Evolutionary conservation across 1,284 basidiomycete species (phyloP), one percentile per base, ranked within the genome.

Genomic region (Rhodofomes roseus): DNA sequence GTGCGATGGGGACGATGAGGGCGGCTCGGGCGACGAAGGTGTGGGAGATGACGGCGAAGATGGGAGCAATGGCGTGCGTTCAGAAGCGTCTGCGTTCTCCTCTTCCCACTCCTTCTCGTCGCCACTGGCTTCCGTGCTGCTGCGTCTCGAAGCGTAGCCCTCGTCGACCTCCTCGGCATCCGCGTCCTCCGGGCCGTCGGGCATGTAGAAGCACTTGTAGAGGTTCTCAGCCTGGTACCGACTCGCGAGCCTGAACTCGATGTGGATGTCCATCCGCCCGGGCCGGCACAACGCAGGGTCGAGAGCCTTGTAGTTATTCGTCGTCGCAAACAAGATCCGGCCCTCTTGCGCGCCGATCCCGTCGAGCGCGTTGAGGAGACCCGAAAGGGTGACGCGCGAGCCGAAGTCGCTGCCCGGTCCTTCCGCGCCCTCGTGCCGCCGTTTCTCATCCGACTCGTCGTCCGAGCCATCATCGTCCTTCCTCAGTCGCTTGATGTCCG

Each of bases 321-420:
- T 92, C 0, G 89, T 91, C 2, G 89, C 89, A 59, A 89, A 89
- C 2, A 92, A 77, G 51, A 92, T 81, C 0, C 90, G 83, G 12
- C 90, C 90, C 73, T 92, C 89, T 65, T 87, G 86, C 1, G 89
- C 88, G 9, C 81, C 85, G 55, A 91, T 83, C 34, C 90, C 90
- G 63, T 92, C 90, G 16, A 92, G 81, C 9, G 87, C 86, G 55
- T 89, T 89, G 14, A 92, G 79, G 8, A 92, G 77, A 9, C 90
- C 89, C 57, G 86, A 88, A 43, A 92, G 81, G 23, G 83, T 87
- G 58, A 89, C 73, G 14, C 50, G 31, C 23, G 79, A 79, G 59
- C 70, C 76, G 34, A 61, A 69, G 55, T 70, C 50, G 18, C 14
- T 44, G n/a, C 43, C 20, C 22, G n/a, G 31, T 11, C 5, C 31